Conservation (phyloP, 345 rosid species). For the Linum usitatissimum region DNA sequence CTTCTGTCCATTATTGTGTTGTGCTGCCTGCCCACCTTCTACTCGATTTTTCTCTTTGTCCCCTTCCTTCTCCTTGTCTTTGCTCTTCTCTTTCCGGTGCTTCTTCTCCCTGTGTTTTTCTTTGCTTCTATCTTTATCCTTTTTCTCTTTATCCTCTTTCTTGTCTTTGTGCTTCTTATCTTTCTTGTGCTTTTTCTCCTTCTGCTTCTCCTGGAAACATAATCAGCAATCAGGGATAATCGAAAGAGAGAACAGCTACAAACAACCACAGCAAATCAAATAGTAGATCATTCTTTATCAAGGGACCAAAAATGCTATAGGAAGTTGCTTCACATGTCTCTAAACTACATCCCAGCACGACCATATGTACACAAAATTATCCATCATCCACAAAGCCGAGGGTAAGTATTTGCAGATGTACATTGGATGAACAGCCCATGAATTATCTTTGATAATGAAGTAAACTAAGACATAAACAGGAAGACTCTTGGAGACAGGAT, state of each 20-base stretch:
- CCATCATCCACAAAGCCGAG: neutral
- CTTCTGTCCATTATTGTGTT: slow-evolving; percentile 18
- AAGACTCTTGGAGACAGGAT: neutral
- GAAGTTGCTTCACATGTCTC: neutral
- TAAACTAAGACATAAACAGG: neutral
- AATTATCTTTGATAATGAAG: too few species aligned
- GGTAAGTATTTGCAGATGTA: neutral
- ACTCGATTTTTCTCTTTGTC: slow-evolving; percentile 27
- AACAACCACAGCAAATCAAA: neutral
- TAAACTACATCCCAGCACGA: neutral
- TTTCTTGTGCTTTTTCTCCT: slow-evolving; percentile 44
- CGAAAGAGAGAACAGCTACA: neutral
- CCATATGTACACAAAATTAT: neutral
- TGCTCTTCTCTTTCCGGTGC: slow-evolving; percentile 3
- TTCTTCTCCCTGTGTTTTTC: slow-evolving; percentile 38
- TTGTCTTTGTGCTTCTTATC: slow-evolving; percentile 44
- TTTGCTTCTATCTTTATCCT: slow-evolving; percentile 45
- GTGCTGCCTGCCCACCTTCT: slow-evolving; percentile 16
- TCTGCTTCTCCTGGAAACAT: slow-evolving; percentile 36
- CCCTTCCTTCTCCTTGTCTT: slow-evolving; percentile 20
- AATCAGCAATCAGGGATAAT: neutral
- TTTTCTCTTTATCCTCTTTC: slow-evolving; percentile 40
- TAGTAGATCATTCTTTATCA: neutral
- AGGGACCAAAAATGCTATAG: neutral
- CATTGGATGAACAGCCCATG: neutral